Evolutionary conservation across 2,329 filamentous ascomycete genomes (phyloP).

Genomic region (Lasiodiplodia sp.): DNA sequence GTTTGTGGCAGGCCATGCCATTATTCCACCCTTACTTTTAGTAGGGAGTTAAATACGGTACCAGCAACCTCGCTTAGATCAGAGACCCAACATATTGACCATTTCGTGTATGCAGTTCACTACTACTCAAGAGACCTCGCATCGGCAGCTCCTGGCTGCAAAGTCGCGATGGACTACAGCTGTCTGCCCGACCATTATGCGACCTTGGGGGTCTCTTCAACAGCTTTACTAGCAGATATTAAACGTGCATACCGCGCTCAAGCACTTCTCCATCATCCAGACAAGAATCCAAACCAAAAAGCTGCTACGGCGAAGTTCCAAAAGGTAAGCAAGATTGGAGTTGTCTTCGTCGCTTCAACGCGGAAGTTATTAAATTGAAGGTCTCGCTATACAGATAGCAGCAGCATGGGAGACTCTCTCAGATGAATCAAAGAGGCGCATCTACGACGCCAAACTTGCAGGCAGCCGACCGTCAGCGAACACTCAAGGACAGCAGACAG

Average conservation of each 20-base stretch:
- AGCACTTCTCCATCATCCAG: not conserved
- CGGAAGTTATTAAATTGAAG: not conserved
- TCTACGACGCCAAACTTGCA: not conserved
- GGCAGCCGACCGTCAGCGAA: not conserved
- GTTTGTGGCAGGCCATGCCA: no score
- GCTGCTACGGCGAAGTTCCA: not conserved
- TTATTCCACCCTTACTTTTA: no score
- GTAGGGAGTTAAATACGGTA: no score
- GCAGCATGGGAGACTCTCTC: conserved; percentile 1
- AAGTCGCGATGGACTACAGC: not conserved
- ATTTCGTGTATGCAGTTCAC: no score
- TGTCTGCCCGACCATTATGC: not conserved
- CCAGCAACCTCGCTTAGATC: no score
- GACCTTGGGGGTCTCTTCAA: not conserved
- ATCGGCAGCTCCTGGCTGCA: not conserved
- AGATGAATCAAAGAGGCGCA: not conserved
- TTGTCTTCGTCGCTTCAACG: not conserved
- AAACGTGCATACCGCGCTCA: not conserved
- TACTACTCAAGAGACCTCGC: no score
- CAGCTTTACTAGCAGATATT: not conserved
- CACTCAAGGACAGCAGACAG: not conserved
- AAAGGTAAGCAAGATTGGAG: not conserved
- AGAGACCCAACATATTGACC: no score
- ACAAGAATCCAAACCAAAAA: not conserved
- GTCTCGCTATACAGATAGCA: not conserved